Conservation (phyloP, 768 basidiomycete species). For the Calocybe gangraenosa region DNA sequence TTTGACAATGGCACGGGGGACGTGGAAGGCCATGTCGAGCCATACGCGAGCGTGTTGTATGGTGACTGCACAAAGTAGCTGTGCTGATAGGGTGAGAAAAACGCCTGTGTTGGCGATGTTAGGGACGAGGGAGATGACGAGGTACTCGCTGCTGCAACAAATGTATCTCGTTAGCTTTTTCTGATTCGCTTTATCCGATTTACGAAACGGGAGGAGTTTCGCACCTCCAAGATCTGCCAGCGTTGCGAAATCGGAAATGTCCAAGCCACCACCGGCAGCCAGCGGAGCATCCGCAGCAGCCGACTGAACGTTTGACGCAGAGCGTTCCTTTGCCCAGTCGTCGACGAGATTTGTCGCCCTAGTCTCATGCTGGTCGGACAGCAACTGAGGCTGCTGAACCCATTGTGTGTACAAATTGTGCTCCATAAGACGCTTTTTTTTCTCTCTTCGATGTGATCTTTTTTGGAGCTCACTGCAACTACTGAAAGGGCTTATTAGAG, state of each 20-base stretch:
- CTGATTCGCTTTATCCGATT: neutral
- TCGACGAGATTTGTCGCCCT: conserved; percentile 25
- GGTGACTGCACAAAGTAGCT: conserved; percentile 42
- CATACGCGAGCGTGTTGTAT: conserved; percentile 53
- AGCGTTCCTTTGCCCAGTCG: conserved; percentile 45
- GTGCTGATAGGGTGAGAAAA: conserved; percentile 38
- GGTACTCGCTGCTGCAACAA: conserved; percentile 13
- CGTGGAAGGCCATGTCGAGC: conserved; percentile 42
- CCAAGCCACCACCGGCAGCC: conserved; percentile 23
- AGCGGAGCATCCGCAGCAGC: conserved; percentile 19
- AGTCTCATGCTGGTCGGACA: conserved; percentile 30
- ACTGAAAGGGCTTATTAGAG: conserved; percentile 28
- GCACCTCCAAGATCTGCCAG: conserved; percentile 40
- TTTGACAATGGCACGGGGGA: conserved; percentile 57
- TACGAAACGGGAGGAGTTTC: conserved; percentile 12
- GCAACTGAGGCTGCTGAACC: conserved; percentile 33
- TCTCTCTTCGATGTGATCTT: conserved; percentile 26
- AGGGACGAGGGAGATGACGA: conserved; percentile 34
- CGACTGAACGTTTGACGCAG: conserved; percentile 20
- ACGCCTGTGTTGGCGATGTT: conserved; percentile 35
- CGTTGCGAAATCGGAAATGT: conserved; percentile 38
- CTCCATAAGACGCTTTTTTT: conserved; percentile 30
- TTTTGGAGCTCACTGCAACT: conserved; percentile 27
- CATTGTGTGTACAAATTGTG: conserved; percentile 40
- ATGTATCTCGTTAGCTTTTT: neutral